Evolutionary conservation across 2,329 filamentous ascomycete species (phyloP).

Genomic region (Aspergillus sergii): DNA sequence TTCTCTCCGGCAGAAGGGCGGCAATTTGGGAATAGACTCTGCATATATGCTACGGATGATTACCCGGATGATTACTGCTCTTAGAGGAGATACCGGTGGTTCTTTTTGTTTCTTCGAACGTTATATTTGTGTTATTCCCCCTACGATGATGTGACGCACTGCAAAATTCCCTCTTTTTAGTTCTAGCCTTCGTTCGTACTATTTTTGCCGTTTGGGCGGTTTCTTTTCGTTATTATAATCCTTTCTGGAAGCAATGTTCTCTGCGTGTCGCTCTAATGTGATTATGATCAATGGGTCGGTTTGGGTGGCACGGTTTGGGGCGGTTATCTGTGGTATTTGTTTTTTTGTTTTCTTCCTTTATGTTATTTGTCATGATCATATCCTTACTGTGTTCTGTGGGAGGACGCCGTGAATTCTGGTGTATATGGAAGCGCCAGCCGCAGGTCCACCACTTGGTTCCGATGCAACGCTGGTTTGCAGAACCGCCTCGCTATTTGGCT

Average conservation of each 20-base stretch:
- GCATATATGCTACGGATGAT: slow-evolving; percentile 24
- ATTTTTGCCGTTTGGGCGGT: background rate
- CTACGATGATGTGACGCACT: slow-evolving; percentile 23
- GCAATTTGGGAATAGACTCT: slow-evolving; percentile 28
- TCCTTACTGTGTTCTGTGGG: slow-evolving; percentile 13
- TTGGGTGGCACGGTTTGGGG: slow-evolving; percentile 27
- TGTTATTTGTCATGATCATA: slow-evolving; percentile 9
- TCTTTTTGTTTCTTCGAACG: slow-evolving; percentile 15
- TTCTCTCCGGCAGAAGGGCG: slow-evolving; percentile 20
- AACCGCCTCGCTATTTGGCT: background rate
- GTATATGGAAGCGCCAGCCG: slow-evolving; percentile 9
- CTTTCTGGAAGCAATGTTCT: slow-evolving; percentile 10
- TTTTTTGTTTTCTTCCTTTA: slow-evolving; percentile 7
- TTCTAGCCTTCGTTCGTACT: slow-evolving; percentile 7
- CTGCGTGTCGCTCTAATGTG: slow-evolving; percentile 24
- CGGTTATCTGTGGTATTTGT: slow-evolving; percentile 24
- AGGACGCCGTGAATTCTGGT: slow-evolving; percentile 12
- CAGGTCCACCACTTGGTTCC: background rate
- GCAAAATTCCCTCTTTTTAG: slow-evolving; percentile 15
- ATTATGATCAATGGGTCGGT: slow-evolving; percentile 30
- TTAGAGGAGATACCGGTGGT: slow-evolving; percentile 26
- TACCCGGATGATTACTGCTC: slow-evolving; percentile 22
- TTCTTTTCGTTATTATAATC: slow-evolving; percentile 11
- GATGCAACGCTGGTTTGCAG: background rate
- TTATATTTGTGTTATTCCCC: slow-evolving; percentile 18